Evolutionary conservation across 2,329 filamentous ascomycete species (phyloP).

Genomic region (Ambrosiella beaveri): DNA sequence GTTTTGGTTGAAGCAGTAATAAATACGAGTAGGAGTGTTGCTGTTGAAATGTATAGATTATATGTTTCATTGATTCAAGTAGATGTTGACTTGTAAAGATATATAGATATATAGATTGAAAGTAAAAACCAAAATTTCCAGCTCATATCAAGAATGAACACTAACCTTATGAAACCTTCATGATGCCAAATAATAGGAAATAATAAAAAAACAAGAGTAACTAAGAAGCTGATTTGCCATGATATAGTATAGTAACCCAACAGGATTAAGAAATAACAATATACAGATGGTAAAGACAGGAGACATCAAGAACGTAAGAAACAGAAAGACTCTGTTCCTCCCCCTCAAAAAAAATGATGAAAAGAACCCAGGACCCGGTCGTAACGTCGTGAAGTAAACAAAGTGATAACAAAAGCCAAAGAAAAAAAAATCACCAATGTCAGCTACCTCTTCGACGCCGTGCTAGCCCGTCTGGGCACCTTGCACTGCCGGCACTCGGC

Average conservation of each 20-base stretch:
- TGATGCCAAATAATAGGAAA: neutral
- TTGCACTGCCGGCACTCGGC: slow-evolving; percentile 33
- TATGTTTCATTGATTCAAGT: no score
- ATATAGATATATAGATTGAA: no score
- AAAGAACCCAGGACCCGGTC: neutral
- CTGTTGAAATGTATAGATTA: no score
- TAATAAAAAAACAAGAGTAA: neutral
- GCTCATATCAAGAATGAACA: neutral
- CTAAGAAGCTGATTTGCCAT: neutral
- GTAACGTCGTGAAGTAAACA: neutral
- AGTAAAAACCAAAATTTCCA: no score
- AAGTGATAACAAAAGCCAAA: neutral
- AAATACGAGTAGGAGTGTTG: no score
- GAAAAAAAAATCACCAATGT: neutral
- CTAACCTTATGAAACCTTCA: neutral
- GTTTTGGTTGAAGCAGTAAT: neutral
- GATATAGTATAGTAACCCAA: neutral
- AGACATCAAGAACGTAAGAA: slow-evolving; percentile 4
- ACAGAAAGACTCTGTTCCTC: neutral
- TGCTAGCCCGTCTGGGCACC: slow-evolving; percentile 33
- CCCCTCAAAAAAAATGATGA: neutral
- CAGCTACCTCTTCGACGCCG: slow-evolving; percentile 2
- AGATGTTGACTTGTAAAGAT: no score
- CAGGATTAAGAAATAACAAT: neutral
- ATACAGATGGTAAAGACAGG: neutral